Conservation (phyloP, 345 rosid species). For the Populus davidiana region DNA sequence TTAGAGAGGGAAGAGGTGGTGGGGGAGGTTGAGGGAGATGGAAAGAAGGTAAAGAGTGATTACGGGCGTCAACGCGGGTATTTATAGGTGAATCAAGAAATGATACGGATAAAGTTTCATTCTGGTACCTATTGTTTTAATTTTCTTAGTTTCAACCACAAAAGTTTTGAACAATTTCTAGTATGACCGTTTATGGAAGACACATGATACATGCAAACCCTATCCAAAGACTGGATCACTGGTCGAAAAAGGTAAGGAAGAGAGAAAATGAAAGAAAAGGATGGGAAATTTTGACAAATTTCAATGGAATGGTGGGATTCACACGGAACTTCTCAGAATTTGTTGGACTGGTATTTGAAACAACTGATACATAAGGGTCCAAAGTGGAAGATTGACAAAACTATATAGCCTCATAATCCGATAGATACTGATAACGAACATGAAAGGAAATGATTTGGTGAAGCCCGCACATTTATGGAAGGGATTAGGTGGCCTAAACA, state of each 20-base stretch:
- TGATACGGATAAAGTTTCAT: background rate
- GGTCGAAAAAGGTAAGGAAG: background rate
- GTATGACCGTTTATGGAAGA: too few relatives aligned
- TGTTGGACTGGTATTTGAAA: background rate
- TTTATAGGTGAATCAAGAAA: background rate
- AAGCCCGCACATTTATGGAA: background rate
- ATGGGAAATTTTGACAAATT: background rate
- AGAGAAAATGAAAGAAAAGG: background rate
- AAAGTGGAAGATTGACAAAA: background rate
- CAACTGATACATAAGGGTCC: background rate
- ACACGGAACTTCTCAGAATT: background rate
- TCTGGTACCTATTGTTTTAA: background rate
- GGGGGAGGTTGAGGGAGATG: background rate
- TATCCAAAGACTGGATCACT: too few relatives aligned
- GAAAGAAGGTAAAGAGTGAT: background rate
- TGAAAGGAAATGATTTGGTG: background rate
- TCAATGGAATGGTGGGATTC: background rate
- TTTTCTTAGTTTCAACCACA: too few relatives aligned
- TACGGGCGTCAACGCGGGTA: background rate
- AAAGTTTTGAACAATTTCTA: too few relatives aligned
- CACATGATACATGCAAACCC: too few relatives aligned
- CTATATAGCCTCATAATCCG: background rate
- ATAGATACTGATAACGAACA: background rate
- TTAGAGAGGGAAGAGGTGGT: background rate
- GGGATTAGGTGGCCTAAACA: background rate